Conservation (phyloP, 441 rosid species). For the Adansonia grandidieri region DNA sequence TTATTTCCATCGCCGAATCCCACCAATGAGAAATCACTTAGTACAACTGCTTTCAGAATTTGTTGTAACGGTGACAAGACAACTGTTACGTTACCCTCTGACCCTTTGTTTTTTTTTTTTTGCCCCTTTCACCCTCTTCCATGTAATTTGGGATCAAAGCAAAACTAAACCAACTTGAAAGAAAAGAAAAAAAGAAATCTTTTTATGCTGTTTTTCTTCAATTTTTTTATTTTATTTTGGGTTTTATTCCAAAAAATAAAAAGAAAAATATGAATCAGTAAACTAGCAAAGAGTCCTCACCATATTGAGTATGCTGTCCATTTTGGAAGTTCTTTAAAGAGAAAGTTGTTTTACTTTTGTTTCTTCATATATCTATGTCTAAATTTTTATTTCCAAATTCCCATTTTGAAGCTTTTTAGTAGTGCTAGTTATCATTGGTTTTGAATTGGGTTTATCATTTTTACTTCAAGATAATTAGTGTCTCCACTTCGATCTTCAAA, state of each 20-base stretch:
- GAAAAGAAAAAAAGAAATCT: background rate
- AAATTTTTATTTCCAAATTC: background rate
- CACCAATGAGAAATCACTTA: background rate
- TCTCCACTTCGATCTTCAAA: background rate
- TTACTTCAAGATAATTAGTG: background rate
- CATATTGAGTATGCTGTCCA: no score
- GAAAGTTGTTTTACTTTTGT: background rate
- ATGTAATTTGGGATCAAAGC: background rate
- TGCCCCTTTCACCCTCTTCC: background rate
- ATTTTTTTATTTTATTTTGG: background rate
- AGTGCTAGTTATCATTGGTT: background rate
- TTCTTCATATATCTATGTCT: background rate
- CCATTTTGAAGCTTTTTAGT: background rate
- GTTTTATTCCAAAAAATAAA: background rate
- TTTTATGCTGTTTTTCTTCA: background rate
- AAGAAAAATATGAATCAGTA: background rate
- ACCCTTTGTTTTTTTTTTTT: no score
- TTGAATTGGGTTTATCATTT: background rate
- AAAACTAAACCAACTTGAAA: background rate
- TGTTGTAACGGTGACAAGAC: background rate
- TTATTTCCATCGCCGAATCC: conserved; percentile 21
- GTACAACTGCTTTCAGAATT: background rate
- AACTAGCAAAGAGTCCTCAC: background rate
- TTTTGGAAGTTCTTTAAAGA: background rate
- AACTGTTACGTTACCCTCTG: no score